These are phyloP conservation scores for Backusella sp. DNA, from an alignment of 192 early-diverging fungal genomes.

Conservation along the genomic window DNA sequence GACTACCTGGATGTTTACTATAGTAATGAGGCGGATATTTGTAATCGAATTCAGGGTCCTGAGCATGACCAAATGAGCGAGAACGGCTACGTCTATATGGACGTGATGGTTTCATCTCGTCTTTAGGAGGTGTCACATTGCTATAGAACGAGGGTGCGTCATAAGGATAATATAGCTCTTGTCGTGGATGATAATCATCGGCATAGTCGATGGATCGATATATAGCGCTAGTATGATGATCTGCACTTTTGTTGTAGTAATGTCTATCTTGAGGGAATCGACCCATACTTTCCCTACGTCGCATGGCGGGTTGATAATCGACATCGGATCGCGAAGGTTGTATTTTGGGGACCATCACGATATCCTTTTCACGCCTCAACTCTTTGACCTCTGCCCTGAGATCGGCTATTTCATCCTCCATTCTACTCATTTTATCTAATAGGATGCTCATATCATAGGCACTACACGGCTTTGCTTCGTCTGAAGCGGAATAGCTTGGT, in stretches of 20 bases:
- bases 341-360: background rate
- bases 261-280: background rate
- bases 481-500: background rate
- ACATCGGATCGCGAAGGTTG: background rate
- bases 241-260: background rate
- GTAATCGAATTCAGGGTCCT: background rate
- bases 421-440: background rate
- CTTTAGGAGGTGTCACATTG: background rate
- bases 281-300: background rate
- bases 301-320: background rate
- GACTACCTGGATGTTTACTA: background rate
- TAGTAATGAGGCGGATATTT: background rate
- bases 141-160: background rate
- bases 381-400: background rate
- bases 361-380: background rate
- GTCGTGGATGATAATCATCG: background rate
- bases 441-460: background rate
- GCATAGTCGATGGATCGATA: background rate
- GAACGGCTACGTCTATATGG: background rate
- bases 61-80: background rate
- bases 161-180: background rate
- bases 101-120: background rate
- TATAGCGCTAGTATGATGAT: background rate
- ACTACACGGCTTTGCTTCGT: background rate
- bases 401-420: background rate